Base-by-base conservation (phyloP, 257 asterid species). In the Solanum appendiculatum region DNA sequence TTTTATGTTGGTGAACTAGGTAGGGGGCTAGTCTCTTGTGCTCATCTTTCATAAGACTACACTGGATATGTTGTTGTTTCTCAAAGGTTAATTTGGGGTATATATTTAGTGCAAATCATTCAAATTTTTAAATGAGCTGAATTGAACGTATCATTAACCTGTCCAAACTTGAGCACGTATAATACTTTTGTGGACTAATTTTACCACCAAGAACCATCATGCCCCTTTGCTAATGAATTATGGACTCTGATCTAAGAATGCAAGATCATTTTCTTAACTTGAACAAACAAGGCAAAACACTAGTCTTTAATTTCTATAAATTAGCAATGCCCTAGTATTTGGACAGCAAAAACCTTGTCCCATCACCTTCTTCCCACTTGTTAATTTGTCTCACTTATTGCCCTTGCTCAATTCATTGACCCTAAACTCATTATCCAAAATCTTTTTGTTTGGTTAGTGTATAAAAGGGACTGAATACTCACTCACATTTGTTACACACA, bases 201-300 rank as follows among this genome's bases (percentile, higher is more conserved):
- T 25, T 64, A 64, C 36, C 36, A 25, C 72, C 20, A 25, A 25
- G 34, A 64, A 64, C 33, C 70, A 63, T n/a, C 33, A 10, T 64
- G 3, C 23, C 39, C 75, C 21, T 68, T 5, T 68, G 69, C 25
- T 18, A 60, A 64, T 82, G 75, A n/a, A 27, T 33, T 37, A 16
- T 51, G 60, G 46, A 63, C 25, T 42, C 40, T 86, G 46, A 86
- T 48, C 82, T 18, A 9, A 44, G 56, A 86, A 78, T 80, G 82
- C 82, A 44, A 25, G 66, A 81, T 64, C 36, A 80, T 82, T 78
- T 6, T 14, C 46, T 58, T 27, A 75, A 51, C 44, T 66, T 77
- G 23, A 33, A 77, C 34, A 90, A 33, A 88, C 88, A 89, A 90
- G 44, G 48, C 44, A 82, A 48, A 66, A 33, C 37, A 36, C 73